These are phyloP conservation scores for Begonia loranthoides DNA, from an alignment of 306 rosid genomes.

Conservation along the genomic window DNA sequence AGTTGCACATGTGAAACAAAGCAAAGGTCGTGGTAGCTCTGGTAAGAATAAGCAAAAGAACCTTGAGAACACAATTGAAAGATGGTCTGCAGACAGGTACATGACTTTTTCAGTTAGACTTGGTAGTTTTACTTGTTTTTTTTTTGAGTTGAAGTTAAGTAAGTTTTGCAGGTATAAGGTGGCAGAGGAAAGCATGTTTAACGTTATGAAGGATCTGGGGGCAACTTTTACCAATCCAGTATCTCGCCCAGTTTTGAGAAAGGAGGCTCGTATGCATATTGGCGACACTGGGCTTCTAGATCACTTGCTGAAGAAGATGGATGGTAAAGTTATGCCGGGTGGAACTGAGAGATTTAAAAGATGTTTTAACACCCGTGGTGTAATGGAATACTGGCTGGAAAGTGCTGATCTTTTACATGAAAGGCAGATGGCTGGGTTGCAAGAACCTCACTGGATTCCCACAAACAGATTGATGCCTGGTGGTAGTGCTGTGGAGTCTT, in stretches of 20 bases:
- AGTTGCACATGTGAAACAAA: conserved; percentile 17
- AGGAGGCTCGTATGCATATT: conserved; percentile 48
- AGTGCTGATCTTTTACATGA: conserved; percentile 42
- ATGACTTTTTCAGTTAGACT: conserved; percentile 1
- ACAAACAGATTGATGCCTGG: conserved; percentile 20
- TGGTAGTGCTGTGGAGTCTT: conserved; percentile 11
- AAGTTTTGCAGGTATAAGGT: conserved; percentile 35
- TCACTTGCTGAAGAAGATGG: conserved; percentile 75
- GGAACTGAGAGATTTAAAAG: conserved; percentile 61
- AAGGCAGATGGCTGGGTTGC: conserved; percentile 58
- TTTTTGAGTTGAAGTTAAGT: not conserved
- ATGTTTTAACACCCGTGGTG: conserved; percentile 60
- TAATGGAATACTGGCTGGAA: conserved; percentile 96
- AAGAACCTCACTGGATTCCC: conserved; percentile 68
- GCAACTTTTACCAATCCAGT: conserved; percentile 66
- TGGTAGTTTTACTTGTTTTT: not conserved
- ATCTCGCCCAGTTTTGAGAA: conserved; percentile 46
- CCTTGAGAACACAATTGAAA: conserved; percentile 19
- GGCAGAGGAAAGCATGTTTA: conserved; percentile 61
- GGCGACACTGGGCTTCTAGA: conserved; percentile 94
- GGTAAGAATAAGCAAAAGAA: conserved; percentile 22
- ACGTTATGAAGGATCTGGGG: conserved; percentile 50
- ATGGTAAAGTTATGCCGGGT: conserved; percentile 61
- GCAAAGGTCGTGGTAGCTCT: conserved; percentile 6
- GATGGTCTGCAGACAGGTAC: conserved; percentile 70